Base-by-base conservation (phyloP, 805 yeast genomes). In the Blastobotrys terrestris region DNA sequence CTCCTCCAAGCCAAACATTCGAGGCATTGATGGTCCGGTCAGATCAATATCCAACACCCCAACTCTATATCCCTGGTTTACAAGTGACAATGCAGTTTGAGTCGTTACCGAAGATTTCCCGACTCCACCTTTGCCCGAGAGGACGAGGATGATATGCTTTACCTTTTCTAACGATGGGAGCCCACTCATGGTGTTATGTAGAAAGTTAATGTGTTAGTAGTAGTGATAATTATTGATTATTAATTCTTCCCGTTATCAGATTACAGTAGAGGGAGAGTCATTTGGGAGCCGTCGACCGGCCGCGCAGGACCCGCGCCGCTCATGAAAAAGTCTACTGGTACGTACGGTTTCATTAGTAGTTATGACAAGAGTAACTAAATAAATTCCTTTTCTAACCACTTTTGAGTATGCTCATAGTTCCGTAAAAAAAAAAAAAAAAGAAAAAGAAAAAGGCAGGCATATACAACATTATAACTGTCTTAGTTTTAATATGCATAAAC, bases 51-150 rank as follows among this genome's bases (percentile, higher is more conserved):
- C 99, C 20, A 94, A 72, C 0, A 94, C 95, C 1, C 99, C 99
- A n/a, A 94, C 97, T 60, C 78, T 84, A 63, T 67, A 80, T 1
- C 94, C 95, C 63, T 78, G 73, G 13, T 75, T 71, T 3, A 83
- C 87, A 31, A 94, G 73, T 0, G 91, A 76, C n/a, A 94, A 74
- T 0, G 97, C 98, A 1, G 90, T 75, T 65, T 94, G 99, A 0
- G 97, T 87, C 2, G 99, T 91, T 1, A 94, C 90, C 0, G 97
- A 89, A 11, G 97, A 89, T 66, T 94, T 94, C 1, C 99, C 99
- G 0, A 94, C 99, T 20, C 99, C 97, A 26, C 97, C 97, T 67
- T 90, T 90, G 0, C 97, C 99, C 0, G 97, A 89, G 2, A 94
- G 78, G 8, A 94, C 83, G 39, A 94, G 75, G 2, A 90, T 66